Evolutionary conservation across 177 flowering plant genomes (phyloP), one percentile per base, ranked within the genome.

Genomic region (Vitis hybrid): DNA sequence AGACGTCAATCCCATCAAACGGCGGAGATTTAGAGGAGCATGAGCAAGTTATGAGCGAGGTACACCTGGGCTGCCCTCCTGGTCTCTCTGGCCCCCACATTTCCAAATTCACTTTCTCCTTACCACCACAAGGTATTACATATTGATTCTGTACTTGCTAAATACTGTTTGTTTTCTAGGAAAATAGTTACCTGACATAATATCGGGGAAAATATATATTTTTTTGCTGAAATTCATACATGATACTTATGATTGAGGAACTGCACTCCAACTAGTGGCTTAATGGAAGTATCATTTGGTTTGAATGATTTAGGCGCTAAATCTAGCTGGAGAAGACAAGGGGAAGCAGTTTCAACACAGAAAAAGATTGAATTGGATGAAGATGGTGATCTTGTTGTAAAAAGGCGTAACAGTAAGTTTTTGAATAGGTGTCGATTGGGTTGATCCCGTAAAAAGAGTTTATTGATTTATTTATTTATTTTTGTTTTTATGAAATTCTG

Each of bases 1-100:
- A 65, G 51, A n/a, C 15, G 17, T 11, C 34, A 15, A 55, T 19
- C 59, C 26, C 23, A 23, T 51, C 66, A 66, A 23, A 74, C 51
- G 67, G 74, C n/a, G 56, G 57, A 62, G 71, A 55, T 60, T 45
- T n/a, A 14, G 79, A 56, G 72, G 79, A 66, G 54, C 78, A 56
- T 10, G 86, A 86, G 18, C 78, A 78, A 50, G 97, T 94, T 78
- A 94, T 91, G 98, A 94, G 98, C 76, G 98, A 94, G 75, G 86
- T 94, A 19, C 98, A 91, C 77, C 74, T 91, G 17, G 97, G 97
- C 6, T 91, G 98, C 70, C 97, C 98, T 2, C 93, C 97, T 30
- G 56, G 73, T 64, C 58, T 69, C 51, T 64, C 85, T 32, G 89
- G 86, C 0, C 85, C 89, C 23, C 77, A 80, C 75, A 51, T 86